Base-by-base conservation (phyloP, 2,329 filamentous ascomycete species). In the Diaporthe capsici region DNA sequence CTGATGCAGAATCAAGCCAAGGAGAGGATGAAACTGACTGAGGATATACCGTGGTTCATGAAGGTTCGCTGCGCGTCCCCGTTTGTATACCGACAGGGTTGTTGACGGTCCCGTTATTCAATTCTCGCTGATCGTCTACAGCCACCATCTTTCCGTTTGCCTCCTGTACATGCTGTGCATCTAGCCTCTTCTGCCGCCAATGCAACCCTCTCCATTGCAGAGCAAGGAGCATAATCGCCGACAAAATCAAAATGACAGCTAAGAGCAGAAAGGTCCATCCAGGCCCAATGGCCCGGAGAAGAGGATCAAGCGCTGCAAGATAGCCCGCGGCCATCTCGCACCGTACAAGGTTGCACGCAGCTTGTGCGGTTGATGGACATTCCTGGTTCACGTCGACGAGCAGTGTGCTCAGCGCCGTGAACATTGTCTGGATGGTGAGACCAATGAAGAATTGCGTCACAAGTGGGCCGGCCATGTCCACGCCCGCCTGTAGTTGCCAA, bases 391-490 rank as follows among this genome's bases (percentile, higher is more conserved):
- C 44, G 37, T 63, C 57, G 34, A 72, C 71, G 10, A 72, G 71
- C n/a, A 72, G n/a, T 2, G 71, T 72, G 47, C 57, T 63, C 34
- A 63, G 28, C 9, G 71, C 57, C 4, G 55, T 72, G n/a, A 72
- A 72, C 44, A 72, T 63, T 5, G 71, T 63, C 57, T 72, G 71
- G n/a, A 72, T 15, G 20, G 57, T 72, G 6, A 63, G 44, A 20
- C 71, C 71, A 12, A 72, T 63, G 1, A 72, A 72, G 44, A 72
- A 72, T 22, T 72, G 71, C 15, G 55, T 72, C 1, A 72, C 55
- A 31, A 72, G 71, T 15, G 71, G 71, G 1, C 71, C 71, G 9
- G 44, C 71, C 71, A 63, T 72, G 28, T 12, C 25, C 31, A 72
- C 71, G 3, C 42, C 17, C 7, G 57, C 57, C 57, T 63, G 57